Conservation (phyloP, 345 rosid species). For the Luvunga scandens region DNA sequence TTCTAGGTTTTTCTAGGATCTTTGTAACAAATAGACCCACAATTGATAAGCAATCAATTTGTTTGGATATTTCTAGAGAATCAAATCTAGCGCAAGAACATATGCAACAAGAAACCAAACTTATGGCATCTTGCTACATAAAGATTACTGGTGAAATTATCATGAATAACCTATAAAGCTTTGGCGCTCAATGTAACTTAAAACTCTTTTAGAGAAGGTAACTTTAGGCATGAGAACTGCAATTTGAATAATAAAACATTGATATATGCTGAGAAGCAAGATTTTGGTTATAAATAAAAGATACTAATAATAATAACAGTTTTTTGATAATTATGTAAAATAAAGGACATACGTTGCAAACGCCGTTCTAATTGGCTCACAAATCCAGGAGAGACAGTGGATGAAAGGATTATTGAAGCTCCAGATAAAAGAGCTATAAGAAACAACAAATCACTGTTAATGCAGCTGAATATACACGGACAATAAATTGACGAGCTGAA, state of each 20-base stretch:
- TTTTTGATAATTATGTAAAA: neutral
- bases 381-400: conserved; percentile 88
- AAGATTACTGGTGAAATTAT: neutral
- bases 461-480: conserved; percentile 11
- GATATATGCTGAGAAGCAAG: neutral
- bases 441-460: conserved; percentile 26
- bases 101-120: too few relatives aligned
- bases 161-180: neutral
- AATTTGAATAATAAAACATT: conserved; percentile 7
- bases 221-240: neutral
- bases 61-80: neutral
- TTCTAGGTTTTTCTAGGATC: neutral
- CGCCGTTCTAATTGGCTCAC: conserved; percentile 73
- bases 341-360: conserved; percentile 55
- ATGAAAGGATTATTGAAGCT: conserved; percentile 72
- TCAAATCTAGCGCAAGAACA: neutral
- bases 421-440: conserved; percentile 70
- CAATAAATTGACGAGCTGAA: conserved; percentile 30
- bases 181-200: neutral
- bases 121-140: neutral
- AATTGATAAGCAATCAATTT: neutral
- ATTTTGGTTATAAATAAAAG: neutral
- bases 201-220: neutral
- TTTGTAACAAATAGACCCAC: neutral
- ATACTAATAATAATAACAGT: neutral